phyloP scores from a whole-genome alignment of 768 basidiomycete genomes.

The Udeniomyces megalosporus region DNA sequence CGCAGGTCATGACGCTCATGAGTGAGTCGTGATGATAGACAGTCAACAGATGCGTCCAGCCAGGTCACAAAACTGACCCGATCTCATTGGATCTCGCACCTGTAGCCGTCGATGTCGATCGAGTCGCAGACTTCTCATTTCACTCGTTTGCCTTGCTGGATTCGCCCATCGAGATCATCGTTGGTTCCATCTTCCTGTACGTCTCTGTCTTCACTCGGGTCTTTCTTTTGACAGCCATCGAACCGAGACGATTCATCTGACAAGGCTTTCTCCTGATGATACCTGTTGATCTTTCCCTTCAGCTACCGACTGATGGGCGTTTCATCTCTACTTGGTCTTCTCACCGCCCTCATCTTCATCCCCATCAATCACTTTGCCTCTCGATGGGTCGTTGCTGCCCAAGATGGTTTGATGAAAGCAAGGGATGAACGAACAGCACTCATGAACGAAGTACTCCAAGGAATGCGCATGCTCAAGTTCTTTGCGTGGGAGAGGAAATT shows the following conservation, averaged over 20 bases:
- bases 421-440: conserved; percentile 75
- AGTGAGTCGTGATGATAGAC: neutral
- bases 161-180: conserved; percentile 46
- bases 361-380: conserved; percentile 75
- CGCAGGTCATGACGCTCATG: conserved; percentile 52
- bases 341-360: conserved; percentile 46
- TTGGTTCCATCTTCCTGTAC: conserved; percentile 2
- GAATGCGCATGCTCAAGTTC: conserved; percentile 35
- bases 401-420: conserved; percentile 79
- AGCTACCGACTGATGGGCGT: conserved; percentile 33
- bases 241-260: neutral
- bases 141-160: conserved; percentile 36
- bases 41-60: no score
- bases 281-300: no score
- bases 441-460: conserved; percentile 57
- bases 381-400: conserved; percentile 56
- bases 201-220: neutral
- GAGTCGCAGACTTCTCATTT: conserved; percentile 59
- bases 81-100: no score
- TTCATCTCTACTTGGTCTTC: conserved; percentile 62
- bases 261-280: neutral
- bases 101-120: conserved; percentile 87
- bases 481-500: conserved; percentile 93
- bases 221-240: neutral
- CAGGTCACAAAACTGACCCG: no score